Percentiles rank a stretch among this genome's conserved stretches.
phyloP scores from a whole-genome alignment of 2,329 filamentous ascomycete genomes.

The Ophiocordyceps camponoti-saundersi region DNA sequence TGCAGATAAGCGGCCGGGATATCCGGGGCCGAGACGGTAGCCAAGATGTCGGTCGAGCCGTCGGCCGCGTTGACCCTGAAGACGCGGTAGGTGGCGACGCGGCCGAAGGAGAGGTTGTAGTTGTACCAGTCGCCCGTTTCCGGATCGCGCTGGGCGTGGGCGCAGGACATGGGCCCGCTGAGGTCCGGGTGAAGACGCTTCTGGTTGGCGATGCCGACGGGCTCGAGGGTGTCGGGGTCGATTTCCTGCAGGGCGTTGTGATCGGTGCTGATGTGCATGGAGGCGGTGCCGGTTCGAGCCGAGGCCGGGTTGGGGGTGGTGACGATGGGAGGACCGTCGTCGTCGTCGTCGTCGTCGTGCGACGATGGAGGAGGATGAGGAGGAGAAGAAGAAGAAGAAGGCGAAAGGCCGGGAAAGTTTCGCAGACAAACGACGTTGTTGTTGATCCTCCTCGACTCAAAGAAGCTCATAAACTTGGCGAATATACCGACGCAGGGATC shows the following conservation, averaged over 20 bases:
- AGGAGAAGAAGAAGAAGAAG: too few species aligned
- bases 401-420: constrained; percentile 41
- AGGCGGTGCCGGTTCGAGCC: constrained; percentile 15
- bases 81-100: constrained; percentile 43
- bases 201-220: constrained; percentile 47
- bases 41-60: constrained; percentile 53
- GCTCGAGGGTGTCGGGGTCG: constrained; percentile 55
- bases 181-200: constrained; percentile 47
- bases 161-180: constrained; percentile 47
- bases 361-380: too few species aligned
- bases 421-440: constrained; percentile 51
- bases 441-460: constrained; percentile 21
- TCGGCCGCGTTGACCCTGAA: constrained; percentile 47
- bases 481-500: constrained; percentile 64
- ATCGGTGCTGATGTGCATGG: constrained; percentile 12
- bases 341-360: too few species aligned
- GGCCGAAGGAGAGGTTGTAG: constrained; percentile 56
- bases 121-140: constrained; percentile 63
- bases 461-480: constrained; percentile 50
- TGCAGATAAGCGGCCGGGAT: constrained; percentile 58
- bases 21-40: constrained; percentile 36
- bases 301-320: constrained; percentile 4
- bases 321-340: background rate
- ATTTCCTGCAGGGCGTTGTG: constrained; percentile 45
- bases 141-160: constrained; percentile 58